Conservation (phyloP, 139 green algal genomes). For the Ettlia oleoabundans region DNA sequence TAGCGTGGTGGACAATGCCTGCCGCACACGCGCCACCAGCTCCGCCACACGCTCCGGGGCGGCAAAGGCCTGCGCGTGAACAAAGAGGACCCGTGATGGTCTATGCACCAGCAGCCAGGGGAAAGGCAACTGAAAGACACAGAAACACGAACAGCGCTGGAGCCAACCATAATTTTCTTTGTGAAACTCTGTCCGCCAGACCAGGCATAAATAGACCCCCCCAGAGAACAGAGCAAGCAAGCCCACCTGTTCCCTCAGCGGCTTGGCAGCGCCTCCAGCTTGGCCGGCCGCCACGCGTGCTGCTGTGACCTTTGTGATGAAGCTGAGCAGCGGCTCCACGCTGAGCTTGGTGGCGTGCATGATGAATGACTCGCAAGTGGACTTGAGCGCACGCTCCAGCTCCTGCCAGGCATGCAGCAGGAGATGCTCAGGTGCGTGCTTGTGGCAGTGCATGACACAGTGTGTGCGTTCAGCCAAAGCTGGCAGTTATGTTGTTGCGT, state of each 20-base stretch:
- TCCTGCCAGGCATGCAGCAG: constrained; percentile 76
- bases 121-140: not conserved
- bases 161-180: too few relatives aligned
- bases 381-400: constrained; percentile 94
- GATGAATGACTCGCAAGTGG: constrained; percentile 92
- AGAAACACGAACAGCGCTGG: not conserved
- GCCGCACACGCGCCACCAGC: constrained; percentile 81
- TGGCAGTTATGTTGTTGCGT: not conserved
- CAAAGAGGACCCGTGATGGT: too few relatives aligned
- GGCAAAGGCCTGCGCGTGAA: constrained; percentile 96
- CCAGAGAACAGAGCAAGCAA: too few relatives aligned
- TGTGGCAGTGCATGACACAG: not conserved
- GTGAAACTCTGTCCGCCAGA: too few relatives aligned
- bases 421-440: not conserved
- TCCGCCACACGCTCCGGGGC: constrained; percentile 78
- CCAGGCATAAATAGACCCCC: too few relatives aligned
- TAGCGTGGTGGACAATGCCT: constrained; percentile 71
- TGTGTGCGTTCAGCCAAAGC: too few relatives aligned
- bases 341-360: constrained; percentile 92
- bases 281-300: constrained; percentile 56
- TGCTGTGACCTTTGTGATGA: constrained; percentile 90
- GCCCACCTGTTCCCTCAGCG: constrained; percentile 74
- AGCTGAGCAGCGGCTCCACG: constrained; percentile 94
- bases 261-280: constrained; percentile 41
- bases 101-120: too few relatives aligned